Conservation (phyloP, 2,329 filamentous ascomycete genomes). For the Sporothrix pseudoabietina region DNA sequence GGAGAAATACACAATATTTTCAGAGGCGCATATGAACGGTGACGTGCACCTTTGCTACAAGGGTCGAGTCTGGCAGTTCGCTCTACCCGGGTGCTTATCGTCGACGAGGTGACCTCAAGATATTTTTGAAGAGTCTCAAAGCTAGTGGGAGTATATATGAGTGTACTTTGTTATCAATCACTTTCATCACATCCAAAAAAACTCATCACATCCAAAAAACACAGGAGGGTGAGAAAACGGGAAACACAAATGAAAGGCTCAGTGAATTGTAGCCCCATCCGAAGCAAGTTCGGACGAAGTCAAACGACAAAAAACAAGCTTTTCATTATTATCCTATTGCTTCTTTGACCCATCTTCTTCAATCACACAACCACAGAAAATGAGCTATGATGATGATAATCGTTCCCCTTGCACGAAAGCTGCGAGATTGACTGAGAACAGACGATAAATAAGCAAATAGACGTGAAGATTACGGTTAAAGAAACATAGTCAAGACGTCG, state of each 20-base stretch:
- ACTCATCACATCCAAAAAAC: not conserved
- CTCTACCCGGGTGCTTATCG: not conserved
- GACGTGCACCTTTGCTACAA: not conserved
- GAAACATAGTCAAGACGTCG: not conserved
- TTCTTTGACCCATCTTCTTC: not conserved
- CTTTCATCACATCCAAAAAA: not conserved
- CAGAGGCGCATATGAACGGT: not conserved
- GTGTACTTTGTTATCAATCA: not conserved
- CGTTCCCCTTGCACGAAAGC: not conserved
- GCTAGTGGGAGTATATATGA: not conserved
- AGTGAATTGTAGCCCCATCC: not conserved
- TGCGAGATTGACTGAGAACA: not conserved
- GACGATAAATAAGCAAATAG: constrained; percentile 1
- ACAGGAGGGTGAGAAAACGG: not conserved
- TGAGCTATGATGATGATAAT: constrained; percentile 4
- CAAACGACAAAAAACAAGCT: constrained; percentile 14
- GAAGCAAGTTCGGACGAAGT: constrained; percentile 17
- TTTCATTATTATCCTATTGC: not conserved
- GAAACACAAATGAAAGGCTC: not conserved
- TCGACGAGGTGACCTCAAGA: not conserved
- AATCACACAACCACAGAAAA: not conserved
- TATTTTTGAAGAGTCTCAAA: not conserved
- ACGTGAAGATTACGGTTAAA: not conserved
- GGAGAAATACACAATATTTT: not conserved
- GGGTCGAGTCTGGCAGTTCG: not conserved